phyloP scores from a whole-genome alignment of 208 protist genomes.

The Trypanosoma melophagium region DNA sequence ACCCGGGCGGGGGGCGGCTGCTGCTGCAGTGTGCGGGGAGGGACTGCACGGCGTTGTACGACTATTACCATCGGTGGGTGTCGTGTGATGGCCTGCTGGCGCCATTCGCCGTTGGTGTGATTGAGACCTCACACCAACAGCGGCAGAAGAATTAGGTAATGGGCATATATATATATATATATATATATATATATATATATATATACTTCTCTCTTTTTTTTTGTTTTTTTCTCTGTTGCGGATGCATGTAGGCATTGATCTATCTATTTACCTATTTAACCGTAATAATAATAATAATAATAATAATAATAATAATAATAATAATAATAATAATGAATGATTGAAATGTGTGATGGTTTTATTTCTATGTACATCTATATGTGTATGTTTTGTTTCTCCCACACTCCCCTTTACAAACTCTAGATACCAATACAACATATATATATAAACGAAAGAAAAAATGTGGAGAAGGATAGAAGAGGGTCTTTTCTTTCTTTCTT shows the following conservation, averaged over 20 bases:
- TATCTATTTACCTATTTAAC: no score
- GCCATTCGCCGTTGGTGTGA: constrained; percentile 48
- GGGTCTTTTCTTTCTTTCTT: neutral
- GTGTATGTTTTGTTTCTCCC: constrained; percentile 7
- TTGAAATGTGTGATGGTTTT: no score
- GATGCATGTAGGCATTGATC: neutral
- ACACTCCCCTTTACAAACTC: no score
- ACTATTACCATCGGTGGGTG: constrained; percentile 72
- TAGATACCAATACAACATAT: no score
- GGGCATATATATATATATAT: no score
- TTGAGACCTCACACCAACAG: neutral
- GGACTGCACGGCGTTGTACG: constrained; percentile 68
- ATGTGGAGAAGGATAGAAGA: no score
- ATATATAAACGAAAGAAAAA: no score
- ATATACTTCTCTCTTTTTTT: neutral
- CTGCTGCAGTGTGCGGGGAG: constrained; percentile 58
- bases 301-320: neutral
- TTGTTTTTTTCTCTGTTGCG: neutral
- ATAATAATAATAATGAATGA: neutral
- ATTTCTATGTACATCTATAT: neutral
- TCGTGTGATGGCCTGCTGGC: constrained; percentile 63
- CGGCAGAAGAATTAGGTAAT: no score
- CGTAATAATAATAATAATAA: neutral
- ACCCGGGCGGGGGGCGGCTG: constrained; percentile 66
- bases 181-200: no score